Percentiles rank a stretch among this genome's conserved stretches.
phyloP scores from a whole-genome alignment of 306 rosid genomes.

The Dalbergia cochinchinensis region DNA sequence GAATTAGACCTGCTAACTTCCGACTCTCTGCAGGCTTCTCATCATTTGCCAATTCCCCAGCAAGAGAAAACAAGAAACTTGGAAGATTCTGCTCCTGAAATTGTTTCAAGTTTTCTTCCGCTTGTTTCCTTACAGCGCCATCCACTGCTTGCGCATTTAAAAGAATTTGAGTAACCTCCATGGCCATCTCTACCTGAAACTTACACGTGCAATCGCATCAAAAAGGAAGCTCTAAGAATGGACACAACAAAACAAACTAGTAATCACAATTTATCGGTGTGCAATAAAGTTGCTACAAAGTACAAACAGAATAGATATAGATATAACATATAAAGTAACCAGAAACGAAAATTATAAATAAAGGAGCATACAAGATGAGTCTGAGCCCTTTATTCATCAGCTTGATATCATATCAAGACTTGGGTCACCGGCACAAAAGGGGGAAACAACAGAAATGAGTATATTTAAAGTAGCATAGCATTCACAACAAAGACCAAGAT shows the following conservation, averaged over 20 bases:
- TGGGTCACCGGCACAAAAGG: neutral
- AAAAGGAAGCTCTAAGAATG: neutral
- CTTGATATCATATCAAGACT: neutral
- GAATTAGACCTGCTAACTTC: constrained; percentile 83
- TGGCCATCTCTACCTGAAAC: constrained; percentile 68
- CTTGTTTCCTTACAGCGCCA: constrained; percentile 75
- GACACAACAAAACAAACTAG: neutral
- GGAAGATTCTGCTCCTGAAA: constrained; percentile 96
- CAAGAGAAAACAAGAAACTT: constrained; percentile 82
- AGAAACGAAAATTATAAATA: no score
- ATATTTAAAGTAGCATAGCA: neutral
- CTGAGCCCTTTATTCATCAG: neutral
- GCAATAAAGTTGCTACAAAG: neutral
- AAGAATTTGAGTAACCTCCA: constrained; percentile 91
- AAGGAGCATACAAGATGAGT: neutral
- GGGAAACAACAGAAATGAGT: neutral
- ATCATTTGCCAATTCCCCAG: constrained; percentile 88
- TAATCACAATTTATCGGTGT: neutral
- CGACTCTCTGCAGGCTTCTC: constrained; percentile 93
- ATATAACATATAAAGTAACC: neutral
- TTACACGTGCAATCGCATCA: constrained; percentile 17
- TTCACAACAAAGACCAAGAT: neutral
- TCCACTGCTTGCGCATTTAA: constrained; percentile 94
- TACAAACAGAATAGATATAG: no score
- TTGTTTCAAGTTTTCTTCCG: constrained; percentile 83